A percentile compares a stretch with the other conserved stretches of the same genome.
Conservation (phyloP, 2,329 filamentous ascomycete species). For the Penicillium sp. region DNA sequence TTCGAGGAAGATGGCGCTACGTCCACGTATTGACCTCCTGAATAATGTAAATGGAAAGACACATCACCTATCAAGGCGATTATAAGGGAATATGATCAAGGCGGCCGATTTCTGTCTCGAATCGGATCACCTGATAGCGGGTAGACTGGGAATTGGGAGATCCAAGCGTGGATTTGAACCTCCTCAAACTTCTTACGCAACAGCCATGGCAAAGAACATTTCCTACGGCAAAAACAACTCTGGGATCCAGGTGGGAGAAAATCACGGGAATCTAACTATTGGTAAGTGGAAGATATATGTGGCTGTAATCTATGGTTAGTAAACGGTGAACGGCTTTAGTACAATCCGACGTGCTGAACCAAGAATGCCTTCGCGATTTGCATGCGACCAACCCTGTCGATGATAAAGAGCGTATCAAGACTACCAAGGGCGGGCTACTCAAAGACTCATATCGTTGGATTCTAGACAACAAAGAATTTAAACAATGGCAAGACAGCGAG, state of each 20-base stretch:
- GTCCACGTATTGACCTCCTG: background rate
- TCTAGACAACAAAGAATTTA: slow-evolving; percentile 22
- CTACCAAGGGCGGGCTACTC: slow-evolving; percentile 25
- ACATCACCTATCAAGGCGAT: background rate
- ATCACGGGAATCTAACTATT: background rate
- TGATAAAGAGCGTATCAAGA: slow-evolving; percentile 27
- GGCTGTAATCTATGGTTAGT: background rate
- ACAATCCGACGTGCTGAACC: slow-evolving; percentile 2
- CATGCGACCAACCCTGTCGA: slow-evolving; percentile 15
- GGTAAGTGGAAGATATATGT: background rate
- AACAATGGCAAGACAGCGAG: slow-evolving; percentile 14
- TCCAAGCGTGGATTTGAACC: background rate
- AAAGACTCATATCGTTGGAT: slow-evolving; percentile 27
- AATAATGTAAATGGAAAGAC: background rate
- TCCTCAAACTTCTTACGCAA: background rate
- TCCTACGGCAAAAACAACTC: slow-evolving; percentile 1
- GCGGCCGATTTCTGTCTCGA: slow-evolving; percentile 6
- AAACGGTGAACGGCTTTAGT: background rate
- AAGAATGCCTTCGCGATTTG: slow-evolving; percentile 3
- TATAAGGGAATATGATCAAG: slow-evolving; percentile 2
- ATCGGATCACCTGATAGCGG: slow-evolving; percentile 7
- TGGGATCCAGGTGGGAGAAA: background rate
- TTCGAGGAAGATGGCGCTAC: background rate
- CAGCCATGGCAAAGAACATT: background rate
- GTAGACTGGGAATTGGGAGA: background rate